Evolutionary conservation across 179 eudicot species (phyloP).

Genomic region (Spergularia azorica): DNA sequence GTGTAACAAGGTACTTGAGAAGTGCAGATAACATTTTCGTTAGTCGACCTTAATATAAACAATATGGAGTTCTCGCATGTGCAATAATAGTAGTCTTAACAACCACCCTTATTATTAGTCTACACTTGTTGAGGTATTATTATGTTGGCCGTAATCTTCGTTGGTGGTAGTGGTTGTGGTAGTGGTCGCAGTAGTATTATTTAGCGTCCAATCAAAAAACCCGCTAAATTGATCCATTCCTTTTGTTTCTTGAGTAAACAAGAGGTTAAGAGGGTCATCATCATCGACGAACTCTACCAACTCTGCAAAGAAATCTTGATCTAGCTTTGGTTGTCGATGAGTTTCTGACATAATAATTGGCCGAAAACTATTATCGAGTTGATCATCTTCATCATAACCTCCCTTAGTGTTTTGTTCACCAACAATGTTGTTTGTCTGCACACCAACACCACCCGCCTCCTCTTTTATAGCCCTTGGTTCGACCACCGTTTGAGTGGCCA

Average conservation of each 20-base stretch:
- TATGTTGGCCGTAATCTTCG: neutral
- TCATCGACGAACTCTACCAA: conserved; percentile 49
- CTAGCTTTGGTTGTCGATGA: conserved; percentile 27
- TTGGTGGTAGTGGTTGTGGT: neutral
- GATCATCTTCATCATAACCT: neutral
- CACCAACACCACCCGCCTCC: neutral
- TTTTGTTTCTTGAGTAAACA: conserved; percentile 44
- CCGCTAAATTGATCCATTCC: conserved; percentile 42
- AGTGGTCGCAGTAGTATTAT: conserved; percentile 10
- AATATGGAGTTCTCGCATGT: neutral
- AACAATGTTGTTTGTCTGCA: conserved; percentile 18
- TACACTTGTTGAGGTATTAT: neutral
- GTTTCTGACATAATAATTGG: conserved; percentile 35
- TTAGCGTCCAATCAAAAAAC: conserved; percentile 54
- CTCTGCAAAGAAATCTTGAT: conserved; percentile 58
- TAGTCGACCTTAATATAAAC: neutral
- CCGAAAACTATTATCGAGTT: conserved; percentile 34
- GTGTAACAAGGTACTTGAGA: neutral
- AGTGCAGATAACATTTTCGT: conserved; percentile 20
- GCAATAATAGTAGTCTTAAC: too few relatives aligned
- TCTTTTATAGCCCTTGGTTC: neutral
- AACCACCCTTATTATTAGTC: neutral
- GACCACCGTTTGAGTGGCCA: neutral
- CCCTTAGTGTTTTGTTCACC: neutral
- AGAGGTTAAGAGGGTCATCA: conserved; percentile 51